Evolutionary conservation across 106 monocot genomes (phyloP).

Genomic region (Triglochin maritima): DNA sequence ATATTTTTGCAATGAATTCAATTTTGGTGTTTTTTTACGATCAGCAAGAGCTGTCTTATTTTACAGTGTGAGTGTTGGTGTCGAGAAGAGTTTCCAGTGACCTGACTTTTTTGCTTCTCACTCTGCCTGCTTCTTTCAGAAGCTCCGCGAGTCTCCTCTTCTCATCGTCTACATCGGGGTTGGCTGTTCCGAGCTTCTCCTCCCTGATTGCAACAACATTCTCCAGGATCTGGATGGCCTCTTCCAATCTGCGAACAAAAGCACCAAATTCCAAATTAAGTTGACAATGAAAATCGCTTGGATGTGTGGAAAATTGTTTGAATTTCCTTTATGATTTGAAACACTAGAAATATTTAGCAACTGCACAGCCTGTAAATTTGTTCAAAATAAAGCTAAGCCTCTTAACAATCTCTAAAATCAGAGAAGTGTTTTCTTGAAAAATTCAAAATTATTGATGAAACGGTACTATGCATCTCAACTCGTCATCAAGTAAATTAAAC

Average conservation of each 20-base stretch:
- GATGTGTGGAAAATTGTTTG: too few relatives aligned
- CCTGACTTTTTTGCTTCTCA: slow-evolving; percentile 39
- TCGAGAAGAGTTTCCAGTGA: slow-evolving; percentile 49
- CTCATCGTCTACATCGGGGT: slow-evolving; percentile 70
- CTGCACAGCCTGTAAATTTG: too few relatives aligned
- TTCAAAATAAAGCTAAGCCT: too few relatives aligned
- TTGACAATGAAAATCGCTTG: not conserved
- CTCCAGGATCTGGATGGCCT: slow-evolving; percentile 63
- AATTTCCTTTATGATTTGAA: too few relatives aligned
- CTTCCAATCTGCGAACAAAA: slow-evolving; percentile 32
- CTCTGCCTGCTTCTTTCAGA: slow-evolving; percentile 51
- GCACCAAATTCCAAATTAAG: not conserved
- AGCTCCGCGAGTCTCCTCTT: slow-evolving; percentile 54
- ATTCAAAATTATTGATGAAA: too few relatives aligned
- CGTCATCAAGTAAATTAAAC: too few relatives aligned
- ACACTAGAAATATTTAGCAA: too few relatives aligned
- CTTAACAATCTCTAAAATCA: too few relatives aligned
- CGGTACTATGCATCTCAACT: too few relatives aligned
- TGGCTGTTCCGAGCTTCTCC: slow-evolving; percentile 71
- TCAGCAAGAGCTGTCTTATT: slow-evolving; percentile 8
- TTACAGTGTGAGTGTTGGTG: slow-evolving; percentile 22
- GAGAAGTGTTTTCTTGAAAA: too few relatives aligned
- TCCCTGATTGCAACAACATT: slow-evolving; percentile 54
- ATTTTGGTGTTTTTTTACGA: not conserved
- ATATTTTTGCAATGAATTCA: not conserved